A percentile compares a stretch with the other conserved stretches of the same genome.
These are phyloP conservation scores for Begonia loranthoides DNA, from an alignment of 306 rosid species.

Conservation along the genomic window DNA sequence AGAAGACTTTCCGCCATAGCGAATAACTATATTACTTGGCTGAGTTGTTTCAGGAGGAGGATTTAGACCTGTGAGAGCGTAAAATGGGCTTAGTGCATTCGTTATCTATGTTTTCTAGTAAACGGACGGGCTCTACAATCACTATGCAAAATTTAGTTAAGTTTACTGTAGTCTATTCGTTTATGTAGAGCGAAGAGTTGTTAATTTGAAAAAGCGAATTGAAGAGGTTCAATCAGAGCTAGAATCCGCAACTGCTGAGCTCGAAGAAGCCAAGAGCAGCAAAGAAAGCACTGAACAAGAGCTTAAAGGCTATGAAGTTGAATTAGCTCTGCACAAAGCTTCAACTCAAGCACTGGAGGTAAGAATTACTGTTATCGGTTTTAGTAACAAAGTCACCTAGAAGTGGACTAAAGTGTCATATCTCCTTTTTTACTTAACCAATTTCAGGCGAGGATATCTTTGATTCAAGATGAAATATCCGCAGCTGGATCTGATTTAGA, in stretches of 20 bases:
- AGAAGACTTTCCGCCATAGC: background rate
- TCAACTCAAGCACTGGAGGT: slow-evolving; percentile 61
- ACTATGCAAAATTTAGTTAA: background rate
- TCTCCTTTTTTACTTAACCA: background rate
- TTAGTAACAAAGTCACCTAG: slow-evolving; percentile 2
- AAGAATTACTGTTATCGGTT: background rate
- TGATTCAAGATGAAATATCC: slow-evolving; percentile 40
- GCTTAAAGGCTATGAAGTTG: slow-evolving; percentile 68
- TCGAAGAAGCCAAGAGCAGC: slow-evolving; percentile 48
- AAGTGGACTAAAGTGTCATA: background rate
- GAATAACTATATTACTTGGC: background rate
- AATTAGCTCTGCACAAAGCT: slow-evolving; percentile 38
- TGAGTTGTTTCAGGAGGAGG: background rate
- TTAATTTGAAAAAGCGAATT: slow-evolving; percentile 43
- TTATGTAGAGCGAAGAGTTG: slow-evolving; percentile 53
- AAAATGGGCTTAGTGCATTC: background rate
- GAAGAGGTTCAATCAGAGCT: slow-evolving; percentile 46
- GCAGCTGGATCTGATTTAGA: slow-evolving; percentile 43
- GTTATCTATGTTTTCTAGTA: background rate
- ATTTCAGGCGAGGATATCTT: slow-evolving; percentile 52
- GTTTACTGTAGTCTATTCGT: background rate
- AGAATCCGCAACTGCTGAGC: slow-evolving; percentile 30
- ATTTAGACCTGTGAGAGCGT: background rate
- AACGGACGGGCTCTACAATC: background rate
- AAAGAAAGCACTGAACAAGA: slow-evolving; percentile 68